These are phyloP conservation scores for Cynanchum wilfordii DNA, from an alignment of 257 asterid genomes.

Conservation along the genomic window DNA sequence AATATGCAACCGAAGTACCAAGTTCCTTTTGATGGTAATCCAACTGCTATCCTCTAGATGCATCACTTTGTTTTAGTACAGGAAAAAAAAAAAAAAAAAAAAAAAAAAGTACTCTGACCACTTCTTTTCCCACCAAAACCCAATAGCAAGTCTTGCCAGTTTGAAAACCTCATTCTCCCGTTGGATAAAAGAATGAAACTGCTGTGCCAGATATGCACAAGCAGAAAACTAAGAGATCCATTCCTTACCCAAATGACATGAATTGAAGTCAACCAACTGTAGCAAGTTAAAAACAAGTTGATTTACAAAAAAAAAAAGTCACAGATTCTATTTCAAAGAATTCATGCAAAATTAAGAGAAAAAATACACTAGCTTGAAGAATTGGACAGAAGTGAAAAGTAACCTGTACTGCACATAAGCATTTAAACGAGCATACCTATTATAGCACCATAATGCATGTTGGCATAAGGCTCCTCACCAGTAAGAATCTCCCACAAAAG, in stretches of 20 bases:
- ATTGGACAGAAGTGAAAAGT: background rate
- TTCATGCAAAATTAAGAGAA: background rate
- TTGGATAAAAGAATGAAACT: background rate
- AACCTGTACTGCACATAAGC: background rate
- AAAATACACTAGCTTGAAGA: background rate
- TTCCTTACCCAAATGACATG: background rate
- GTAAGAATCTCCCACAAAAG: constrained; percentile 98
- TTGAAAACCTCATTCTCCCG: background rate
- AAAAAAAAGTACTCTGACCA: no score
- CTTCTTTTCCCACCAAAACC: no score
- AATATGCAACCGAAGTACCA: background rate
- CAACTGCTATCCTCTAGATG: background rate
- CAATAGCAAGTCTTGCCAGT: background rate
- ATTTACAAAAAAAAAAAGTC: no score
- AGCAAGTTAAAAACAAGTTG: background rate
- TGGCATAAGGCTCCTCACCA: constrained; percentile 95
- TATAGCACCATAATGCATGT: constrained; percentile 95
- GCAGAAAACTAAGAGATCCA: background rate
- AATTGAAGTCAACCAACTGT: background rate
- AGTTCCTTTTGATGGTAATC: background rate
- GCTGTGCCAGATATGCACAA: background rate
- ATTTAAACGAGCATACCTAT: constrained; percentile 43
- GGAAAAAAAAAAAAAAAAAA: no score
- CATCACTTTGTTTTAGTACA: background rate
- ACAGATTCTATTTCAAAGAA: background rate